Percentiles rank a stretch among this genome's conserved stretches.
Conservation (phyloP, 805 yeast genomes). For the Wickerhamiella lipophila region DNA sequence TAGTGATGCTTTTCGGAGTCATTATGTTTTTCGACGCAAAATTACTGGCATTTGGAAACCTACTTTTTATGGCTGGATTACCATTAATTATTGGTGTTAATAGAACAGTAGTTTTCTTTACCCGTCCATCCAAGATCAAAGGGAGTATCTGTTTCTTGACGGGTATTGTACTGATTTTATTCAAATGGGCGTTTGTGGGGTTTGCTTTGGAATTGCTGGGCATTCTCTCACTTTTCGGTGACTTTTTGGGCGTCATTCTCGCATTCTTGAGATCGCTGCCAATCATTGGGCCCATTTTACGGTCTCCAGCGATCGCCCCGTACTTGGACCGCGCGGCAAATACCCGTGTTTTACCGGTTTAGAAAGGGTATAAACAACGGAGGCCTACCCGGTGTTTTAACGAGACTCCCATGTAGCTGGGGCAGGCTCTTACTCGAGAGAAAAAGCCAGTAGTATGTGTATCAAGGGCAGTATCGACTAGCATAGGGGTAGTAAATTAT, state of each 20-base stretch:
- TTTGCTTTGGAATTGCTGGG: slow-evolving; percentile 78
- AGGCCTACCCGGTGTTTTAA: too few relatives aligned
- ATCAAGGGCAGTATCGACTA: too few relatives aligned
- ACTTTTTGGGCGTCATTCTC: slow-evolving; percentile 79
- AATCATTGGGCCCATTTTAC: slow-evolving; percentile 68
- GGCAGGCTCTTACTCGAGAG: too few relatives aligned
- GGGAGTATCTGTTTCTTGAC: slow-evolving; percentile 68
- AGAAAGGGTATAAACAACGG: too few relatives aligned
- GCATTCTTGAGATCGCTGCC: slow-evolving; percentile 83
- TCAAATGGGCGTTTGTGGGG: slow-evolving; percentile 71
- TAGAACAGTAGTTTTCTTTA: slow-evolving; percentile 68
- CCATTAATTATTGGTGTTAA: slow-evolving; percentile 77
- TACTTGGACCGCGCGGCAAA: slow-evolving; percentile 50
- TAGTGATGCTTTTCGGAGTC: slow-evolving; percentile 71
- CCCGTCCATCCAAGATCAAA: slow-evolving; percentile 74
- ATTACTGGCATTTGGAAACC: slow-evolving; percentile 78
- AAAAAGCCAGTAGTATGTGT: too few relatives aligned
- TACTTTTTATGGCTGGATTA: slow-evolving; percentile 67
- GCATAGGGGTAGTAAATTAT: too few relatives aligned
- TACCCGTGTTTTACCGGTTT: slow-evolving; percentile 54
- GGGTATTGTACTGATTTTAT: slow-evolving; percentile 65
- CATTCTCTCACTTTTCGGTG: slow-evolving; percentile 82
- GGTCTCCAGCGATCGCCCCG: slow-evolving; percentile 76
- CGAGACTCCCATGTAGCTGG: too few relatives aligned
- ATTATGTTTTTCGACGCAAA: slow-evolving; percentile 81